Percentiles rank a stretch among this genome's conserved stretches.
Evolutionary conservation across 2,329 filamentous ascomycete species (phyloP).

Genomic region (Aureobasidium sp.): DNA sequence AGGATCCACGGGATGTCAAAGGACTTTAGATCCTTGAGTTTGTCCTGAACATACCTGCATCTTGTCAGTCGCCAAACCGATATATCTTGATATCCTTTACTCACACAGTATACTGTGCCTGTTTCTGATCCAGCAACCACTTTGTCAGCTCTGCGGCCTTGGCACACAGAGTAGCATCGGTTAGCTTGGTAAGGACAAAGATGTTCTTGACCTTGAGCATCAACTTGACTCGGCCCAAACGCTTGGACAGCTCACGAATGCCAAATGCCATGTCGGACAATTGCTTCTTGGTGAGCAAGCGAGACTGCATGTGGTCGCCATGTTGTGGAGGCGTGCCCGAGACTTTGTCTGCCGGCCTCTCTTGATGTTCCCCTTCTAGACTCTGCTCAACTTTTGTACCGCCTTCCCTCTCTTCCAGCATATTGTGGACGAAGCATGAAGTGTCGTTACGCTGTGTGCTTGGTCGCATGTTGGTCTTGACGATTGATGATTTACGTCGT

Average conservation of each 20-base stretch:
- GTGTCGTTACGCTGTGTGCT: conserved; percentile 36
- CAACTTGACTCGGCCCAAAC: conserved; percentile 72
- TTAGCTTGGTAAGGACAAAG: conserved; percentile 85
- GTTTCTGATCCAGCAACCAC: conserved; percentile 70
- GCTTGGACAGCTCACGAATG: conserved; percentile 80
- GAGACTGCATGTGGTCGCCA: conserved; percentile 44
- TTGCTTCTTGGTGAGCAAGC: conserved; percentile 90
- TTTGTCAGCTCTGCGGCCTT: conserved; percentile 68
- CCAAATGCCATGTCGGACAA: conserved; percentile 96
- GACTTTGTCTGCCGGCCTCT: conserved; percentile 37
- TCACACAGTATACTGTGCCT: conserved; percentile 63
- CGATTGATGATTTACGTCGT: conserved; percentile 54
- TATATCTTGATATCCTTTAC: background rate
- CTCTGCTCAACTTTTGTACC: conserved; percentile 18
- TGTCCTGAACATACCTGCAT: conserved; percentile 61
- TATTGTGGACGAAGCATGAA: conserved; percentile 53
- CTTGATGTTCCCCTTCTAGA: conserved; percentile 24
- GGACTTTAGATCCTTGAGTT: conserved; percentile 58
- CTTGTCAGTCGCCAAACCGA: background rate
- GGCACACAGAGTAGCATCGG: conserved; percentile 70
- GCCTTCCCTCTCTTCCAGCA: conserved; percentile 42
- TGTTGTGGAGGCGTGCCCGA: conserved; percentile 26
- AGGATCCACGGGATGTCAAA: conserved; percentile 68
- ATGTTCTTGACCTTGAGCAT: conserved; percentile 74
- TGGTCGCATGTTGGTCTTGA: conserved; percentile 31